Base-by-base conservation (phyloP, 2,329 filamentous ascomycete genomes). In the Colletotrichum limetticola region DNA sequence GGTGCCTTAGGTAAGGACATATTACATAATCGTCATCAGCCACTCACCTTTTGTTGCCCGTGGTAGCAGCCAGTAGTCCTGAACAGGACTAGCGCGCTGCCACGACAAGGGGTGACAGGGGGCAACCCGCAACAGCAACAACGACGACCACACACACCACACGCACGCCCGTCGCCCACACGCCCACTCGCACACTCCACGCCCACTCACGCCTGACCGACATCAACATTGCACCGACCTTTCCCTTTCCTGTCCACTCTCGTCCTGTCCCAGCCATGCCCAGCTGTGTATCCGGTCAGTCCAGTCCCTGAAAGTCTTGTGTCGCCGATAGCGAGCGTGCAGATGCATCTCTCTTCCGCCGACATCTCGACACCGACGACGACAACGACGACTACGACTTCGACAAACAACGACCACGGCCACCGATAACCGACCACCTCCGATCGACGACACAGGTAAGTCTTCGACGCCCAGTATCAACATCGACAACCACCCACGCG, bases 171-270 rank as follows among this genome's bases (percentile, higher is more conserved):
- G 37, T 19, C 37, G 14, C 37, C 37, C 22, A 24, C 53, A 56
- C 53, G 26, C 26, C 42, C 42, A 49, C 42, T 42, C 37, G 6
- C 26, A 19, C 19, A 49, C 42, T 42, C 37, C 16, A 49, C 42
- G 42, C 42, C 42, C 69, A 68, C 70, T 42, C 37, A 70, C 66
- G 46, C 66, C 70, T 71, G 71, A 73, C 71, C 71, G 61, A 73
- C 66, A 75, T 75, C 74, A 75, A 75, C 74, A 75, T 74, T 74
- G 68, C 56, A 55, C 58, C 56, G 68, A 60, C 72, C 72, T 64
- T 72, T 66, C 66, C 70, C 66, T 64, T 68, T 70, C 73, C 70
- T 42, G 55, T 58, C 30, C 26, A 11, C 59, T 52, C 30, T 28
- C 24, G 16, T 65, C 49, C 56, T 65, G 69, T 72, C 69, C 71